These are phyloP conservation scores for Trypanosoma boissoni DNA, from an alignment of 208 protist species.

Conservation along the genomic window DNA sequence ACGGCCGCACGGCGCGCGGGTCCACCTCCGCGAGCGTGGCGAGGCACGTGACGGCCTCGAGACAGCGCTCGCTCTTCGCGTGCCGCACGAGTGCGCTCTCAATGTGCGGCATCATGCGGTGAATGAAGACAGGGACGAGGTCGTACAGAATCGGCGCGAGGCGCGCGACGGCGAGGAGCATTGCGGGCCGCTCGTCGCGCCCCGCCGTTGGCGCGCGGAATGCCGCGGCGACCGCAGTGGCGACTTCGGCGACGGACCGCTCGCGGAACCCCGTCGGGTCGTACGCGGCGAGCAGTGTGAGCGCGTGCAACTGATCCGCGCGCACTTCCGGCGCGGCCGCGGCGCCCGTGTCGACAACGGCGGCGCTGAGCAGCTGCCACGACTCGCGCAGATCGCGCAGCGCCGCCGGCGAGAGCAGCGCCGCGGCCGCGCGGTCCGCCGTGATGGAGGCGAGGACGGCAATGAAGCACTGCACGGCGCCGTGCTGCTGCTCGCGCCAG, in stretches of 20 bases:
- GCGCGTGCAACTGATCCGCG: slow-evolving; percentile 46
- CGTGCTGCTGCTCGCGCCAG: slow-evolving; percentile 41
- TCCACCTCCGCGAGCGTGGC: slow-evolving; percentile 66
- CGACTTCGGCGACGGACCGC: slow-evolving; percentile 41
- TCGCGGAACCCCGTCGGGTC: slow-evolving; percentile 62
- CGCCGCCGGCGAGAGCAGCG: slow-evolving; percentile 40
- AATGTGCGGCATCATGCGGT: slow-evolving; percentile 79
- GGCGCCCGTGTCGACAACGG: too few species aligned
- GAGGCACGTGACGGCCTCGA: slow-evolving; percentile 83
- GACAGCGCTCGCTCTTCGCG: slow-evolving; percentile 55
- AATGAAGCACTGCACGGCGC: slow-evolving; percentile 65
- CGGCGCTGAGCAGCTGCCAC: too few species aligned
- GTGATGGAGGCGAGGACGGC: slow-evolving; percentile 64
- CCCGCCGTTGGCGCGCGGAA: slow-evolving; percentile 49
- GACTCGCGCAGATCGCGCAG: slow-evolving; percentile 41
- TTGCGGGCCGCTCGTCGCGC: slow-evolving; percentile 48
- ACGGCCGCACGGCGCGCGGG: slow-evolving; percentile 73
- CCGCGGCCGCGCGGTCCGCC: slow-evolving; percentile 26
- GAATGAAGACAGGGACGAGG: slow-evolving; percentile 58
- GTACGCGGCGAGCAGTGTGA: slow-evolving; percentile 77
- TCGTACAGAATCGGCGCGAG: slow-evolving; percentile 65
- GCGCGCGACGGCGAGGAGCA: slow-evolving; percentile 61
- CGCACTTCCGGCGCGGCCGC: slow-evolving; percentile 30
- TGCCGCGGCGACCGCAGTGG: slow-evolving; percentile 33
- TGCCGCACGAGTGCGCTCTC: slow-evolving; percentile 53